Conservation (phyloP, 2,329 filamentous ascomycete species). For the Penicillium digitatum region DNA sequence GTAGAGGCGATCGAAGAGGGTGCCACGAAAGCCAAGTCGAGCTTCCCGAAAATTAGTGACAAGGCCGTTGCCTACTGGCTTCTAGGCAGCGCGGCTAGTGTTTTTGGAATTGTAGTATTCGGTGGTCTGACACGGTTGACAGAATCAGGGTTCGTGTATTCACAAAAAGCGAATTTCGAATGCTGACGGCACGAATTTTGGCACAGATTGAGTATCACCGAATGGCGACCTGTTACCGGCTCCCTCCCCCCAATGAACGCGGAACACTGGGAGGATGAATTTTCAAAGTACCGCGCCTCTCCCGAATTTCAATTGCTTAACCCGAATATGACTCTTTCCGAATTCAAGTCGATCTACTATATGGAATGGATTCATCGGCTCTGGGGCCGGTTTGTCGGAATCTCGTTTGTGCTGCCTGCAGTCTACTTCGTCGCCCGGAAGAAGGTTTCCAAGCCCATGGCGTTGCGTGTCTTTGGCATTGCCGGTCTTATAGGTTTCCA, state of each 20-base stretch:
- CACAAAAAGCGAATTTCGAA: background rate
- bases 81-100: conserved; percentile 81
- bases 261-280: conserved; percentile 87
- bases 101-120: conserved; percentile 95
- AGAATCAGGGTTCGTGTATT: conserved; percentile 70
- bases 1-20: conserved; percentile 22
- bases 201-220: conserved; percentile 84
- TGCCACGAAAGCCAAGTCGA: conserved; percentile 31
- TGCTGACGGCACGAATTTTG: conserved; percentile 11
- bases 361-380: conserved; percentile 98
- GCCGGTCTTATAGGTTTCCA: conserved; percentile 89
- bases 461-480: conserved; percentile 73
- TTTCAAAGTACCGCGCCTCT: conserved; percentile 84
- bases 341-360: conserved; percentile 98
- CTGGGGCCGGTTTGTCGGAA: conserved; percentile 87
- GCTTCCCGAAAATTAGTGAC: conserved; percentile 60
- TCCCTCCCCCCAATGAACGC: conserved; percentile 75
- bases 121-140: conserved; percentile 90
- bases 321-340: conserved; percentile 82
- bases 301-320: conserved; percentile 93
- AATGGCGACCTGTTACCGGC: conserved; percentile 96
- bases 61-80: conserved; percentile 89
- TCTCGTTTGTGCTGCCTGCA: conserved; percentile 84
- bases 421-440: conserved; percentile 80
- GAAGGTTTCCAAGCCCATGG: conserved; percentile 74